Base-by-base conservation (phyloP, 257 asterid genomes). In the Gentiana dahurica region DNA sequence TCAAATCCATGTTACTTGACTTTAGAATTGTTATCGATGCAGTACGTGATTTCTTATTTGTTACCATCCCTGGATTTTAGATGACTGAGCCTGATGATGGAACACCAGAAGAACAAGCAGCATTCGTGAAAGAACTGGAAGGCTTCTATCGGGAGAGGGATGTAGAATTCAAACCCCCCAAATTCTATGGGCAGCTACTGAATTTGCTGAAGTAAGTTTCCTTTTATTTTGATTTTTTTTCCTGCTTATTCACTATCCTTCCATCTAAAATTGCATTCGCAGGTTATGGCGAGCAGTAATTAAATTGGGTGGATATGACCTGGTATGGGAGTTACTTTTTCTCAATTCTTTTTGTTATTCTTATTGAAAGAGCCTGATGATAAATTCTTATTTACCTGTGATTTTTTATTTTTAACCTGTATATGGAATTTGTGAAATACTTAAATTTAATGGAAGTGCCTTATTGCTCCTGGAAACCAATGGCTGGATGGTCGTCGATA, bases 261-360 rank as follows among this genome's bases (percentile, higher is more conserved):
- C 37, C 34, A 69, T 66, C 49, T 53, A 54, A 57, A 62, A 24
- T 69, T 67, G 44, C 63, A 41, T 41, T 70, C 62, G 53, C 76
- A 90, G 98, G 87, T 79, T 90, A 55, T 90, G 98, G 98, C 87
- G 87, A 70, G 73, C 96, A 39, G 95, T 87, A 56, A 73, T 84
- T 55, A 80, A 76, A 75, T 68, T 90, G 81, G 98, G 96, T 39
- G 96, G 96, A 82, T 90, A 87, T 76, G 98, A 90, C 75, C 82
- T 79, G 96, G 98, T 90, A 90, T 59, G 49, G 13, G 55, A 58
- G 12, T 46, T 61, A 55, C 12, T 32, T 46, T 53, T 69, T 48
- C 24, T 54, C 53, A 52, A 48, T 55, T 65, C 45, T 62, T 39
- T 39, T 54, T 51, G 54, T 8, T 43, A 15, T 12, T 62, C 49